phyloP scores from a whole-genome alignment of 2,329 filamentous ascomycete species.

The Fusarium brachygibbosum region DNA sequence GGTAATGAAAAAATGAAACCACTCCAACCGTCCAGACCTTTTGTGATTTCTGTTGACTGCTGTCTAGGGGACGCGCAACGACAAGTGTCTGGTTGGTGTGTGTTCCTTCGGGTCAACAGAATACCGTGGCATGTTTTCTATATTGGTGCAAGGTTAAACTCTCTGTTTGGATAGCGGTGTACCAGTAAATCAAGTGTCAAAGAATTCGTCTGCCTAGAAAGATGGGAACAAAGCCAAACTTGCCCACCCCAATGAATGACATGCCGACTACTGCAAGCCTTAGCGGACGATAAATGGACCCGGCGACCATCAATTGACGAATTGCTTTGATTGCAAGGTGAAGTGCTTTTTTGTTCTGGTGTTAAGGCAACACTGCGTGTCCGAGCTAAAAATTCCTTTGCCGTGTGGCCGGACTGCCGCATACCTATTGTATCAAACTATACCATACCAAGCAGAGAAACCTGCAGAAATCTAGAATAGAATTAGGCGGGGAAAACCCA shows the following conservation, averaged over 20 bases:
- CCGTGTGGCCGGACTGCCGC: slow-evolving; percentile 38
- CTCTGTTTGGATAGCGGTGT: slow-evolving; percentile 20
- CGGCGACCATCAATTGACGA: slow-evolving; percentile 9
- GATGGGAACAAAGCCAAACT: slow-evolving; percentile 27
- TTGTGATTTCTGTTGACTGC: neutral
- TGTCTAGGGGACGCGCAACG: slow-evolving; percentile 32
- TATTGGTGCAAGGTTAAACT: slow-evolving; percentile 9
- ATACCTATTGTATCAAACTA: slow-evolving; percentile 2
- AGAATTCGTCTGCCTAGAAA: slow-evolving; percentile 47
- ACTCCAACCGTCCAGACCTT: neutral
- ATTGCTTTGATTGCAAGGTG: slow-evolving; percentile 1
- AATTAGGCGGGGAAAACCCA: slow-evolving; percentile 14
- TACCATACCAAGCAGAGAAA: slow-evolving; percentile 10
- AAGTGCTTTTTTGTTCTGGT: slow-evolving; percentile 14
- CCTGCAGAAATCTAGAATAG: slow-evolving; percentile 38
- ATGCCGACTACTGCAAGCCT: slow-evolving; percentile 43
- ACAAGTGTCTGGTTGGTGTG: slow-evolving; percentile 8
- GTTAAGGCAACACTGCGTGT: slow-evolving; percentile 28
- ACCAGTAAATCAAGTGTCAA: slow-evolving; percentile 15
- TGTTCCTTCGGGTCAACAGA: neutral
- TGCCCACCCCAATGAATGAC: slow-evolving; percentile 15
- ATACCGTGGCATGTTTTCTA: slow-evolving; percentile 22
- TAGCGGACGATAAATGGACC: slow-evolving; percentile 19
- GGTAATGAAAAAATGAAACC: slow-evolving; percentile 16
- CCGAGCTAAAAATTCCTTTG: slow-evolving; percentile 20